Evolutionary conservation across 163 green algal species (phyloP).

Genomic region (Chloromonas sp.): DNA sequence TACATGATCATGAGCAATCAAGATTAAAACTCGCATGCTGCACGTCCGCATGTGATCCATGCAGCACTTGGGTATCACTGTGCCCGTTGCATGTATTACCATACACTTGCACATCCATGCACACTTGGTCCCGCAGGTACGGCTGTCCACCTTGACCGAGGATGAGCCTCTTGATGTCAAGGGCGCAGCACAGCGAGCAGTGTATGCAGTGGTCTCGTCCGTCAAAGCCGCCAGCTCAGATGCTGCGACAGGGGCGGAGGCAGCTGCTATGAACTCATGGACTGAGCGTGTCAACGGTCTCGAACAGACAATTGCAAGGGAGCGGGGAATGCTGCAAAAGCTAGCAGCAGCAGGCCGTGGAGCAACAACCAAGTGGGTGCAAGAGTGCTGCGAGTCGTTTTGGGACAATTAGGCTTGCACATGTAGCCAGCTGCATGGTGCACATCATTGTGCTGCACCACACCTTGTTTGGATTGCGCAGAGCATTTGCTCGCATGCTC

Average conservation of each 20-base stretch:
- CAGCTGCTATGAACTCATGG: slow-evolving; percentile 1
- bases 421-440: no score
- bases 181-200: slow-evolving; percentile 18
- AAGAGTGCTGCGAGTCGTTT: no score
- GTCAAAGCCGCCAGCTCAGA: slow-evolving; percentile 18
- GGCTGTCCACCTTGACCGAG: slow-evolving; percentile 6
- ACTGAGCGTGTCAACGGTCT: slow-evolving; percentile 5
- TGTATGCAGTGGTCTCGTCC: slow-evolving; percentile 13
- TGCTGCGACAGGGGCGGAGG: not conserved
- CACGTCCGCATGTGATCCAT: no score
- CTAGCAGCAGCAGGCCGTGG: slow-evolving; percentile 15
- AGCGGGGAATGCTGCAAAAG: slow-evolving; percentile 16
- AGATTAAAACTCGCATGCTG: no score
- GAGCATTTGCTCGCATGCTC: no score
- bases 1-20: no score
- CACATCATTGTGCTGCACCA: no score
- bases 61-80: no score
- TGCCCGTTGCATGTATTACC: no score
- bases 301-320: slow-evolving; percentile 16
- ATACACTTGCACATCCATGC: no score
- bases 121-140: not conserved
- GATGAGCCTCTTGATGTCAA: slow-evolving; percentile 9
- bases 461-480: no score
- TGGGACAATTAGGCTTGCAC: no score
- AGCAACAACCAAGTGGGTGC: slow-evolving; percentile 12